Evolutionary conservation across 2,329 filamentous ascomycete species (phyloP), one percentile per base, ranked within the genome.

Genomic region (Thielaviopsis euricoi): DNA sequence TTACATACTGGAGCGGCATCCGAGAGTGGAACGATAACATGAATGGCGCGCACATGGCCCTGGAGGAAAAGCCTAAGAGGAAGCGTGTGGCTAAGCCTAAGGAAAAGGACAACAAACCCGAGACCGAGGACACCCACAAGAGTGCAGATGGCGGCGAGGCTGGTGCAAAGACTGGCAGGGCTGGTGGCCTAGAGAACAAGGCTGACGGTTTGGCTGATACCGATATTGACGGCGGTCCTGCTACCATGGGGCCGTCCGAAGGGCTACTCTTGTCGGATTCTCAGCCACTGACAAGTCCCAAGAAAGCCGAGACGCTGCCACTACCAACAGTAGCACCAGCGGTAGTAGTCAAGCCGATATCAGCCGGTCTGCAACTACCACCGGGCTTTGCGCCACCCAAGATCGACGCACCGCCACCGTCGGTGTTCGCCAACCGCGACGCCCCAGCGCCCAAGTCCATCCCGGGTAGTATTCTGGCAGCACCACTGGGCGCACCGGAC

Each of bases 1-100:
- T 96, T 49, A 88, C 87, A 1, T 91, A 87, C 69, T 96, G 90
- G 85, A 97, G 90, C 69, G 93, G 91, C n/a, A 80, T 88, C 62
- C 87, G 87, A 37, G 81, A 87, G 64, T 91, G 88, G 79, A 77
- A 85, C 58, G 84, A 88, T 65, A 86, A 85, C 23, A 78, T 81
- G 61, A 78, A 89, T 46, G 87, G 87, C 48, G 83, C 79, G 63
- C 75, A 78, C 62, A 76, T 85, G 43, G 76, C 76, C 1, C 76
- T 83, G 61, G 79, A 83, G 64, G 80, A 83, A 66, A 80, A 79
- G 65, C 74, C 75, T 62, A 73, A 75, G 60, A 73, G 76, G 68
- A 83, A 81, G 67, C 70, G 74, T 59, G 71, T 73, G 53, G 70
- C 68, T 55, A 67, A 64, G 1, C 68, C 71, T 4, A 68, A 68